Evolutionary conservation across 2,329 filamentous ascomycete species (phyloP).

Genomic region (Aspergillus sp.): DNA sequence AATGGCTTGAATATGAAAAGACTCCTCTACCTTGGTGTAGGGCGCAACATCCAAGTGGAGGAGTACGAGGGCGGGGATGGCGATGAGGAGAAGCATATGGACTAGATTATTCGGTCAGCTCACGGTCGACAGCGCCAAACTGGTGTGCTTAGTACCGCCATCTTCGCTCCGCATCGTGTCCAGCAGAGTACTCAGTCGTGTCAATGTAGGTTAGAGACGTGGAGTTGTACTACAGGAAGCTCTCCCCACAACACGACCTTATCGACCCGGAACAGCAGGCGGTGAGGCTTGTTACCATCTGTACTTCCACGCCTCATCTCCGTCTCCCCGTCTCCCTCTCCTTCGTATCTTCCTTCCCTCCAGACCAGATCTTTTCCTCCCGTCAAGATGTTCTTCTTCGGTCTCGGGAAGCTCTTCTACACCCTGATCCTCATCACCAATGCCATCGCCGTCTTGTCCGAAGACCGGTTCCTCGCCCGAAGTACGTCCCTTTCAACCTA

Average conservation of each 20-base stretch:
- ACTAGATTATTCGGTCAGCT: conserved; percentile 3
- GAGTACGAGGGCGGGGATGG: conserved; percentile 63
- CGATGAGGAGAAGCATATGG: conserved; percentile 36
- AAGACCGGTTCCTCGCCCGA: conserved; percentile 87
- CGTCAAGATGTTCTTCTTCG: conserved; percentile 66
- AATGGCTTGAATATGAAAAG: conserved; percentile 91
- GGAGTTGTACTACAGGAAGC: background rate
- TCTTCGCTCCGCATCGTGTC: conserved; percentile 26
- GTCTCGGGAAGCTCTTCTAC: conserved; percentile 70
- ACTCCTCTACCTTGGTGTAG: conserved; percentile 97
- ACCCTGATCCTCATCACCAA: conserved; percentile 86
- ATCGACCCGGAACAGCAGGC: background rate
- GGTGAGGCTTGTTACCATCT: background rate
- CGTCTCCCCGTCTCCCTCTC: conserved; percentile 17
- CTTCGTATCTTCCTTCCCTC: conserved; percentile 2
- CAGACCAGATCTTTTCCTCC: conserved; percentile 1
- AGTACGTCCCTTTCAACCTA: conserved; percentile 46
- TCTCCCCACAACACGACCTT: background rate
- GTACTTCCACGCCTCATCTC: conserved; percentile 3
- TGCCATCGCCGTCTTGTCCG: conserved; percentile 86
- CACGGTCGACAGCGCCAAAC: background rate
- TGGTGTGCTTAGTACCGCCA: conserved; percentile 8
- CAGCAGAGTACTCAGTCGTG: background rate
- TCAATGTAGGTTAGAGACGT: background rate
- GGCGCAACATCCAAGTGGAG: conserved; percentile 72